phyloP scores from a whole-genome alignment of 2,329 filamentous ascomycete genomes.

The Aureobasidium namibiae region DNA sequence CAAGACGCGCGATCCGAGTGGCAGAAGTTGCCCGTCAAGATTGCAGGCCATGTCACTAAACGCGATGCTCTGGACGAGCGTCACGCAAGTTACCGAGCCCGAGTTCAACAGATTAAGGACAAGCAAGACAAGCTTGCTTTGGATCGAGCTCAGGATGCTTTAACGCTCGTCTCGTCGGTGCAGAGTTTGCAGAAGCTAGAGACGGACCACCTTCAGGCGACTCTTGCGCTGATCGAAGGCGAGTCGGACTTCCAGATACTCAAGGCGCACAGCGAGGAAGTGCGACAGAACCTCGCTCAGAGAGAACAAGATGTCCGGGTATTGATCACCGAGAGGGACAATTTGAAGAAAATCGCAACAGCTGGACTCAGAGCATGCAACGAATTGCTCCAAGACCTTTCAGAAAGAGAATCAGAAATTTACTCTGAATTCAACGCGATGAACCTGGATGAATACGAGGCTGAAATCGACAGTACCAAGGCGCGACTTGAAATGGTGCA shows the following conservation, averaged over 20 bases:
- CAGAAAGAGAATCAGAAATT: slow-evolving; percentile 21
- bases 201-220: slow-evolving; percentile 57
- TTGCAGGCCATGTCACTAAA: slow-evolving; percentile 49
- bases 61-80: slow-evolving; percentile 38
- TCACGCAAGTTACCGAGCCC: slow-evolving; percentile 53
- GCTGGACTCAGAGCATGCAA: slow-evolving; percentile 17
- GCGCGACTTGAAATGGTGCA: slow-evolving; percentile 74
- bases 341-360: slow-evolving; percentile 13
- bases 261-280: slow-evolving; percentile 54
- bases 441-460: slow-evolving; percentile 53
- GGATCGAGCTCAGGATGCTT: slow-evolving; percentile 31
- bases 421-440: slow-evolving; percentile 25
- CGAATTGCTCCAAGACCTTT: slow-evolving; percentile 17
- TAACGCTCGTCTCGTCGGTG: slow-evolving; percentile 54
- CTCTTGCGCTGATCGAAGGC: slow-evolving; percentile 69
- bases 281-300: slow-evolving; percentile 46
- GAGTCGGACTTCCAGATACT: slow-evolving; percentile 68
- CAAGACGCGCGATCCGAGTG: slow-evolving; percentile 57
- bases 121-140: slow-evolving; percentile 28
- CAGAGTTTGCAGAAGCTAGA: slow-evolving; percentile 54
- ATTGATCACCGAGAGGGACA: slow-evolving; percentile 26
- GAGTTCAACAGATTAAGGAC: slow-evolving; percentile 37
- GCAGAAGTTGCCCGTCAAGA: slow-evolving; percentile 60
- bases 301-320: slow-evolving; percentile 34
- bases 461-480: slow-evolving; percentile 65